Evolutionary conservation across 2,329 filamentous ascomycete genomes (phyloP), one percentile per base, ranked within the genome.

Genomic region (Fusarium floridanum): DNA sequence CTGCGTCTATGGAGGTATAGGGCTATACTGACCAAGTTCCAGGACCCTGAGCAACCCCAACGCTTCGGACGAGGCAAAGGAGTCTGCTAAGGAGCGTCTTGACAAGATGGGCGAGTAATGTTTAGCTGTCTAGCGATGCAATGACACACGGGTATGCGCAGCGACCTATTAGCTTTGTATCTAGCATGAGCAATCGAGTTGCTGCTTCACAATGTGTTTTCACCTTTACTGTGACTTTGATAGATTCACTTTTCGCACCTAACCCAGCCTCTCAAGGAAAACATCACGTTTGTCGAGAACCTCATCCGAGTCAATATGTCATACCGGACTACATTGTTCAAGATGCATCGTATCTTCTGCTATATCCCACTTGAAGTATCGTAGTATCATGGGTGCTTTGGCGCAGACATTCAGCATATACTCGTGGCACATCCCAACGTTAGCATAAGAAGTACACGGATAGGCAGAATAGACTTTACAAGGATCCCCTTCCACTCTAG

Each of bases 1-100:
- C 12, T 32, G 6, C 8, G 11, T 9, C 11, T 36, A 5, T 5
- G 22, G 5, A 9, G 20, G 17, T 37, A 8, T 16, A n/a, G 36
- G 17, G n/a, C 5, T 12, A 12, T 22, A n/a, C 62, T 73, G 6
- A 73, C 20, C 27, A 43, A 11, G 57, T 22, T 1, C 1, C 14
- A 86, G 84, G 8, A 86, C 88, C 17, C 69, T 89, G 36, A 88
- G 88, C 61, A 91, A 91, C 78, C 88, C 88, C n/a, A 87, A 88
- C 5, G 85, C 87, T 6, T 88, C 88, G 0, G 85, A 88, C 0
- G 88, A 89, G 80, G 87, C 88, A 5, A 91, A 91, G 84, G 73
- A 88, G 78, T 84, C 83, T 8, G 88, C 87, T n/a, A 83, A 88
- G 83, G 84, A 89, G 77, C 83, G 86, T 45, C 84, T 90, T 17